Percentiles rank a stretch among this genome's conserved stretches.
These are phyloP conservation scores for Scortechinia acanthostroma DNA, from an alignment of 2,329 filamentous ascomycete species.

Conservation along the genomic window DNA sequence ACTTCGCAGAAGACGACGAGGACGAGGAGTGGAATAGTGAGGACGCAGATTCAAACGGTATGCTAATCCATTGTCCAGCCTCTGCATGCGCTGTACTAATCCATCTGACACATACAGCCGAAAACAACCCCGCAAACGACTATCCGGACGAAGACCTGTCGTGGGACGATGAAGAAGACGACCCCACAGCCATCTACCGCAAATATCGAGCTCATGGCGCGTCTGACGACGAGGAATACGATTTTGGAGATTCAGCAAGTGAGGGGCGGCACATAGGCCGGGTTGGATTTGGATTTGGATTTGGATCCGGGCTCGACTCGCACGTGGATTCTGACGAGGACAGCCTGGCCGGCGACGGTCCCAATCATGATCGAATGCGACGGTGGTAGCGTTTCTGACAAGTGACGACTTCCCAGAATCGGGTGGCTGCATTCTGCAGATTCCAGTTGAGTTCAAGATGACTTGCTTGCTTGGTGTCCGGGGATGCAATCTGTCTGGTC, in stretches of 20 bases:
- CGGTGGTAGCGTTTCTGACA: too few species aligned
- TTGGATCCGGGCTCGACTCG: too few species aligned
- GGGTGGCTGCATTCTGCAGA: too few species aligned
- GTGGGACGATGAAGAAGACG: constrained; percentile 33
- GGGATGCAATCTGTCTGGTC: too few species aligned
- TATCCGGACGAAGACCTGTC: constrained; percentile 39
- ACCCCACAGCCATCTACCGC: constrained; percentile 22
- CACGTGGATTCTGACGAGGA: too few species aligned
- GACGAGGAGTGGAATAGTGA: constrained; percentile 46
- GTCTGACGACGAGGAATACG: constrained; percentile 34
- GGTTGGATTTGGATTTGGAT: too few species aligned
- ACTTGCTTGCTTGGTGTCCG: too few species aligned
- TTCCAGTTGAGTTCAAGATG: too few species aligned
- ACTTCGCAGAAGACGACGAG: constrained; percentile 39
- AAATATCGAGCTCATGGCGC: constrained; percentile 23
- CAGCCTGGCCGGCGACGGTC: too few species aligned
- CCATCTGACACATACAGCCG: constrained; percentile 18
- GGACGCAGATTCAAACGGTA: constrained; percentile 55
- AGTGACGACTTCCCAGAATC: too few species aligned
- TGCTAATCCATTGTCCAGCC: constrained; percentile 9
- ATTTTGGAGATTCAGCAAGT: constrained; percentile 22
- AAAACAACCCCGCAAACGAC: constrained; percentile 38
- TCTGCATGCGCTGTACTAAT: constrained; percentile 3
- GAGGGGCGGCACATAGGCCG: too few species aligned
- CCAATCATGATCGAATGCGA: too few species aligned